Evolutionary conservation across 805 yeast genomes (phyloP).

Genomic region (Schwanniomyces sp.): DNA sequence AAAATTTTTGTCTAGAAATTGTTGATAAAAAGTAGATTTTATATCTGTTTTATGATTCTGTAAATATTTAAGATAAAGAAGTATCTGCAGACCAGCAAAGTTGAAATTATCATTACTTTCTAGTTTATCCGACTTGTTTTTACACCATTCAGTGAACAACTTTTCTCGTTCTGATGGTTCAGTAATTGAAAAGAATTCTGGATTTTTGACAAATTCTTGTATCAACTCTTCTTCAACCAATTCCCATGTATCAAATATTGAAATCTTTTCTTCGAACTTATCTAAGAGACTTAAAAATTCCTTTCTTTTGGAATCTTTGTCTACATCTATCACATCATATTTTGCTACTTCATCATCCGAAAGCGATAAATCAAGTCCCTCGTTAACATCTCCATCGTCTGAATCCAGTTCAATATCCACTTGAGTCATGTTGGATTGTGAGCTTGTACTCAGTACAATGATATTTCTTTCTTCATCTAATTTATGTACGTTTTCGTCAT

Average conservation of each 20-base stretch:
- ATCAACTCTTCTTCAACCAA: constrained; percentile 37
- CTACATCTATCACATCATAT: neutral
- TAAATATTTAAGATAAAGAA: constrained; percentile 21
- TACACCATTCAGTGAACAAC: constrained; percentile 27
- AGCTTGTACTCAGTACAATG: too few relatives aligned
- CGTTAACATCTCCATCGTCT: constrained; percentile 2
- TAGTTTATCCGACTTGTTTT: constrained; percentile 2
- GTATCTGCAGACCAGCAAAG: constrained; percentile 20
- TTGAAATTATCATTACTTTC: neutral
- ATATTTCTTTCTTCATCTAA: constrained; percentile 1
- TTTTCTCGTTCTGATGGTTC: constrained; percentile 17
- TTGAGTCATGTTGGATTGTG: constrained; percentile 1
- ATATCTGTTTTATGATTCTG: constrained; percentile 30
- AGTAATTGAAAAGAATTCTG: constrained; percentile 27
- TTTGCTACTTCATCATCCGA: neutral
- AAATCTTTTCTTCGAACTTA: constrained; percentile 19
- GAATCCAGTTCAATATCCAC: neutral
- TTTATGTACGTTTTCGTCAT: constrained; percentile 7
- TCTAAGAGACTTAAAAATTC: constrained; percentile 28
- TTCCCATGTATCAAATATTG: constrained; percentile 37
- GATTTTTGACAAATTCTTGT: constrained; percentile 21
- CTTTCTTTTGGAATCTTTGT: constrained; percentile 1
- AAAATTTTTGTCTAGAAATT: constrained; percentile 20
- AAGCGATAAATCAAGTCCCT: constrained; percentile 8
- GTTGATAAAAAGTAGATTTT: constrained; percentile 23